A percentile compares a stretch with the other conserved stretches of the same genome.
These are phyloP conservation scores for Clathrospora elynae DNA, from an alignment of 2,329 filamentous ascomycete species.

Conservation along the genomic window DNA sequence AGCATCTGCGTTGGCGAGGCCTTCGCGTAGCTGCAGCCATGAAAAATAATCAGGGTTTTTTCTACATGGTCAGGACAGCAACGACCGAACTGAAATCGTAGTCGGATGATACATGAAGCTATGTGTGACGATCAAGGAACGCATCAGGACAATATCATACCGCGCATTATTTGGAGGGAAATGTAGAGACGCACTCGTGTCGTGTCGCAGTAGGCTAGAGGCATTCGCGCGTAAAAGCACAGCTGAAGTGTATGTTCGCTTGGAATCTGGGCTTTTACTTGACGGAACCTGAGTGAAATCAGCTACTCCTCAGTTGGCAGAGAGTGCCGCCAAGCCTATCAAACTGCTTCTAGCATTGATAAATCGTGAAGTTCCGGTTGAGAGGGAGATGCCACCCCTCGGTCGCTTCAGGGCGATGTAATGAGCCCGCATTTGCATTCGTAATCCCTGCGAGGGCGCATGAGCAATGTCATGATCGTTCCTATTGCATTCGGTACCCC, in stretches of 20 bases:
- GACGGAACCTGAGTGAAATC: neutral
- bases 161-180: neutral
- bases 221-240: neutral
- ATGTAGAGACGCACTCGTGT: neutral
- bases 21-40: conserved; percentile 7
- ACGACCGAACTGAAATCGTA: conserved; percentile 1
- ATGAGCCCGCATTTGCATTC: too few species aligned
- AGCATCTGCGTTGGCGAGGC: conserved; percentile 16
- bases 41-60: conserved; percentile 2
- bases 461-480: too few species aligned
- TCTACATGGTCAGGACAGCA: neutral
- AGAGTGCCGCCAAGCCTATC: neutral
- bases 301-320: too few species aligned
- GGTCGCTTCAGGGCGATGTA: too few species aligned
- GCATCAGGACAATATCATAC: conserved; percentile 2
- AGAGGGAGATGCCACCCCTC: too few species aligned
- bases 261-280: neutral
- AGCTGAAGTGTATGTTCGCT: neutral
- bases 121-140: neutral
- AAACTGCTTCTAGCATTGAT: neutral
- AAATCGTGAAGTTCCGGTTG: too few species aligned
- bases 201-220: neutral
- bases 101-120: neutral
- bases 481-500: too few species aligned
- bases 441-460: too few species aligned